A percentile compares a stretch with the other conserved stretches of the same genome.
Evolutionary conservation across 805 yeast genomes (phyloP).

Genomic region (Wickerhamiella nectarea): DNA sequence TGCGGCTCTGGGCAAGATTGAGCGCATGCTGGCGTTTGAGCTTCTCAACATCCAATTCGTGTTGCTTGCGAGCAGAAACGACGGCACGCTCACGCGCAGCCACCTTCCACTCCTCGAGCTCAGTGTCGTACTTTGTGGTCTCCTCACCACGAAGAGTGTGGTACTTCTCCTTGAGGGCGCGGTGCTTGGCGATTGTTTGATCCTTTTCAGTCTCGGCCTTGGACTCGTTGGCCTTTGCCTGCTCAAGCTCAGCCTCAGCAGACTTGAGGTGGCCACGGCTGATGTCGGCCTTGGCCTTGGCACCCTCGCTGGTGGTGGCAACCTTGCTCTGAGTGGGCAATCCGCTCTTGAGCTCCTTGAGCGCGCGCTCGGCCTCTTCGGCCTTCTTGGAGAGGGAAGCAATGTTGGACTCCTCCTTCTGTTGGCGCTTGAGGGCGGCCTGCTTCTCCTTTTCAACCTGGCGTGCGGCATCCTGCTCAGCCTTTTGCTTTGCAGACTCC

Average conservation of each 20-base stretch:
- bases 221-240: constrained; percentile 4
- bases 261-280: not conserved
- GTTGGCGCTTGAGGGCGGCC: constrained; percentile 12
- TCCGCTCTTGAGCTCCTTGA: constrained; percentile 10
- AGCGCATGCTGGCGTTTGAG: constrained; percentile 9
- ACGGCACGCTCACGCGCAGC: constrained; percentile 11
- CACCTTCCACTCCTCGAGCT: constrained; percentile 14
- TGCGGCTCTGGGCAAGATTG: constrained; percentile 4
- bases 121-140: constrained; percentile 13
- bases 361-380: constrained; percentile 11
- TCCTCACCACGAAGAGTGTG: constrained; percentile 11
- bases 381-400: constrained; percentile 7
- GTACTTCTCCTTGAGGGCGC: constrained; percentile 5
- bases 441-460: constrained; percentile 14
- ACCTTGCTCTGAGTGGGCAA: not conserved
- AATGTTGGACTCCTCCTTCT: constrained; percentile 3
- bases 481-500: constrained; percentile 16
- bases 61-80: constrained; percentile 13
- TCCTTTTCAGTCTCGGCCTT: constrained; percentile 5
- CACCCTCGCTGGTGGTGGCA: not conserved
- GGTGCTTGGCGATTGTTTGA: constrained; percentile 7
- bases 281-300: constrained; percentile 9
- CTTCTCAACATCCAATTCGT: constrained; percentile 13
- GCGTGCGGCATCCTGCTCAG: constrained; percentile 10
- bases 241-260: constrained; percentile 3